Evolutionary conservation across 805 yeast genomes (phyloP), one percentile per base, ranked within the genome.

Genomic region (Brettanomyces custersianus): DNA sequence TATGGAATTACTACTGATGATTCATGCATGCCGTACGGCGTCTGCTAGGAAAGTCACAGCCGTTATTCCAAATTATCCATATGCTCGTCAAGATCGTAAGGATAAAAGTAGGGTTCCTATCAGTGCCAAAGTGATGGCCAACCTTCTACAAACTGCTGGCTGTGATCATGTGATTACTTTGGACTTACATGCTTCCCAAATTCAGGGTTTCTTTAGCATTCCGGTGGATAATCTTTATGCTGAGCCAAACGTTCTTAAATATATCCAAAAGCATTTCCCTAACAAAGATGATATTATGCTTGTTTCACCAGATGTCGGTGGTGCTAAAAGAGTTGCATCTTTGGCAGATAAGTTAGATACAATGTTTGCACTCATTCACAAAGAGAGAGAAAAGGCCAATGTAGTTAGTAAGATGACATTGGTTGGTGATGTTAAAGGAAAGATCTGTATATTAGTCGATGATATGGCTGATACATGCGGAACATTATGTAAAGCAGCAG

Each of bases 391-490:
- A 18, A 69, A 79, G 43, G 92, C 92, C 20, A 83, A 83, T 53
- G 92, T 82, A 54, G 88, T 83, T 26, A 75, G 84, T 29, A 68
- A 81, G 54, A 83, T 83, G 94, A 88, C 81, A 17, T 65, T 83
- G 35, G 94, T 83, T 34, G 94, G 94, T 52, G 92, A 83, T 61
- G 94, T 83, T 25, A 62, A 77, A 3, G 79, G 73, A 41, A 82
- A 82, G 57, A 67, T 76, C 34, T 83, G 92, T 63, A 65, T 83
- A 37, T 73, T 83, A 47, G 84, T 83, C 31, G 94, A 83, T 60
- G 94, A 83, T 57, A 83, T 83, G 87, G 92, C 92, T 31, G 94
- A 83, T 55, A 83, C 94, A 16, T 83, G 94, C 62, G 94, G 92
- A 43, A 83, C 94, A 15, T 62, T 83, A 44, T 83, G 80, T 36